phyloP scores from a whole-genome alignment of 176 grass and related monocot species.

The Calamus simplicifolius region DNA sequence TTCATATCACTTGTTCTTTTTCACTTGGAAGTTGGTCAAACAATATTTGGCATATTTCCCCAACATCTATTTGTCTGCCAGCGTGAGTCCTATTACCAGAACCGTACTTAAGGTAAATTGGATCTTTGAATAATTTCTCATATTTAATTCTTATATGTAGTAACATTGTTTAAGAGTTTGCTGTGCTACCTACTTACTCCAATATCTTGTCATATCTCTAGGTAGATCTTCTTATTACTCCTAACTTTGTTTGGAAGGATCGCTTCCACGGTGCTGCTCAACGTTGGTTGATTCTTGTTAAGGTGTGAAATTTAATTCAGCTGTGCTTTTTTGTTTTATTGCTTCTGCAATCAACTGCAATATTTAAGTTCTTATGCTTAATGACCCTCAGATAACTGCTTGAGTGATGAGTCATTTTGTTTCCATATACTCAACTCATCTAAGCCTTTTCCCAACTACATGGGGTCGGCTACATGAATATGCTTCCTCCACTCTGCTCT shows the following conservation, averaged over 20 bases:
- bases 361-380: no score
- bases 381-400: no score
- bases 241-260: slow-evolving; percentile 95
- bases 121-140: not conserved
- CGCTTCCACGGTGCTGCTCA: slow-evolving; percentile 72
- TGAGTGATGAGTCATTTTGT: no score
- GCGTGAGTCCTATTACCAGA: slow-evolving; percentile 87
- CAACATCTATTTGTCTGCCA: slow-evolving; percentile 64
- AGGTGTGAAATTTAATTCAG: slow-evolving; percentile 31
- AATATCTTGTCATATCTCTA: slow-evolving; percentile 29
- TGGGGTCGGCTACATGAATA: no score
- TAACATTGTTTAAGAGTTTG: slow-evolving; percentile 4
- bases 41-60: slow-evolving; percentile 77
- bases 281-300: slow-evolving; percentile 88
- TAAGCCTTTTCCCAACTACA: no score
- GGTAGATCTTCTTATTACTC: slow-evolving; percentile 78
- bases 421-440: no score
- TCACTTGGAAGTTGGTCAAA: slow-evolving; percentile 70
- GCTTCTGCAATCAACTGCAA: not conserved
- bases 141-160: not conserved
- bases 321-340: not conserved
- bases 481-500: no score
- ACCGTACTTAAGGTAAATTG: slow-evolving; percentile 85
- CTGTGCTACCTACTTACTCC: slow-evolving; percentile 4
- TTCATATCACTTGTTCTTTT: slow-evolving; percentile 19